phyloP scores from a whole-genome alignment of 129 eudicot species.

The Arctium lappa region DNA sequence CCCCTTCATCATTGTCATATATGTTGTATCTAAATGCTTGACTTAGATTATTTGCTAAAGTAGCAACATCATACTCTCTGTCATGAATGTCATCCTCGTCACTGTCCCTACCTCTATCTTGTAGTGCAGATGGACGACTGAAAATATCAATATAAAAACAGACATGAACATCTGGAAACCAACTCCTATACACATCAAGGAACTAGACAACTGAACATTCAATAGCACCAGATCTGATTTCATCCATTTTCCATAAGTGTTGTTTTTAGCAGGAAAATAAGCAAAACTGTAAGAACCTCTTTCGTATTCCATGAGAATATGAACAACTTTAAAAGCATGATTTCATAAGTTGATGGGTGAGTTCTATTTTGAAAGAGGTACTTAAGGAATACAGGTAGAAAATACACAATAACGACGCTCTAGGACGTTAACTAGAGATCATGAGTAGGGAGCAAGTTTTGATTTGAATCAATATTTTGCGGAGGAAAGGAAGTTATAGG shows the following conservation, averaged over 20 bases:
- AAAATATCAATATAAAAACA: slow-evolving; percentile 8
- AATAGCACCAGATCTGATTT: not conserved
- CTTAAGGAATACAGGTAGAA: not conserved
- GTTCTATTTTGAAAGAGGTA: too few relatives aligned
- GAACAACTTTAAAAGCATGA: not conserved
- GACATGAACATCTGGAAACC: not conserved
- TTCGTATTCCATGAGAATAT: not conserved
- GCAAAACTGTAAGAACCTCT: not conserved
- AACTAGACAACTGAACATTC: not conserved
- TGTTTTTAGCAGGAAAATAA: not conserved
- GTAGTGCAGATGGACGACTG: slow-evolving; percentile 90
- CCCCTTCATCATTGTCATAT: slow-evolving; percentile 64
- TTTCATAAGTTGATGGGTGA: not conserved
- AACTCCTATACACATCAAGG: not conserved
- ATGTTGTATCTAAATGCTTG: slow-evolving; percentile 75
- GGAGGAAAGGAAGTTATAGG: not conserved
- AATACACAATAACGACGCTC: not conserved
- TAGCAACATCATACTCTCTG: slow-evolving; percentile 89
- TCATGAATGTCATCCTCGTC: slow-evolving; percentile 86
- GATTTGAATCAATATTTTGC: not conserved
- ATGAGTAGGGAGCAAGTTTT: not conserved
- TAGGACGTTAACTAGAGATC: not conserved
- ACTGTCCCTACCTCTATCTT: slow-evolving; percentile 81
- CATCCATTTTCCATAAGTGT: not conserved
- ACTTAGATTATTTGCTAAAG: slow-evolving; percentile 81